A percentile compares a stretch with the other conserved stretches of the same genome.
Evolutionary conservation across 495 filamentous ascomycete genomes (phyloP).

Genomic region (Podospora didyma): DNA sequence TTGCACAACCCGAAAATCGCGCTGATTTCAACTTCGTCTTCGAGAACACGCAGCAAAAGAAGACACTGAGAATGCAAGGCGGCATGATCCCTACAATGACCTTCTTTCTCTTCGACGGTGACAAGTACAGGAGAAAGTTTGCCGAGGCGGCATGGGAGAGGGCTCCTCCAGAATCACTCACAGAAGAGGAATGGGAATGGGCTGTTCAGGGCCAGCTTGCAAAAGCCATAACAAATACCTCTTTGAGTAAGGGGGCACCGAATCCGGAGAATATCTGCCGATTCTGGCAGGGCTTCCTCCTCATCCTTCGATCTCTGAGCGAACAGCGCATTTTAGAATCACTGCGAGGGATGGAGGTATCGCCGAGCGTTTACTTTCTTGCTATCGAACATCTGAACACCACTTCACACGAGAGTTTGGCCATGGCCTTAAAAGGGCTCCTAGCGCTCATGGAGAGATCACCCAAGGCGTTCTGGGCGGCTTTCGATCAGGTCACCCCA

Average conservation of each 20-base stretch:
- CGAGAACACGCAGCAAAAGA: slow-evolving; percentile 66
- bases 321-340: slow-evolving; percentile 73
- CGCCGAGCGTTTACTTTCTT: slow-evolving; percentile 65
- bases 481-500: slow-evolving; percentile 73
- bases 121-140: slow-evolving; percentile 58
- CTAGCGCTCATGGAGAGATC: slow-evolving; percentile 66
- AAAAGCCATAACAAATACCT: slow-evolving; percentile 31
- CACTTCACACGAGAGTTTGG: slow-evolving; percentile 53
- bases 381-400: slow-evolving; percentile 70
- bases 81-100: slow-evolving; percentile 75
- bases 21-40: slow-evolving; percentile 73
- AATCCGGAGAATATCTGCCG: slow-evolving; percentile 42
- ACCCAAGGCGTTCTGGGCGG: slow-evolving; percentile 77
- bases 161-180: slow-evolving; percentile 49
- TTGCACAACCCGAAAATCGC: slow-evolving; percentile 33
- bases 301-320: slow-evolving; percentile 66
- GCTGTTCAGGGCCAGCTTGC: slow-evolving; percentile 65
- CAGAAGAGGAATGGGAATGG: slow-evolving; percentile 73
- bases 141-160: slow-evolving; percentile 64
- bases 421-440: slow-evolving; percentile 61
- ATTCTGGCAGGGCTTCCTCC: slow-evolving; percentile 71
- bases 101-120: slow-evolving; percentile 70
- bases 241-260: slow-evolving; percentile 10
- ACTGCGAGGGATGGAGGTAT: slow-evolving; percentile 69
- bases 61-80: slow-evolving; percentile 59